phyloP scores from a whole-genome alignment of 2,329 filamentous ascomycete genomes.

The Ophiostoma pallidulum region DNA sequence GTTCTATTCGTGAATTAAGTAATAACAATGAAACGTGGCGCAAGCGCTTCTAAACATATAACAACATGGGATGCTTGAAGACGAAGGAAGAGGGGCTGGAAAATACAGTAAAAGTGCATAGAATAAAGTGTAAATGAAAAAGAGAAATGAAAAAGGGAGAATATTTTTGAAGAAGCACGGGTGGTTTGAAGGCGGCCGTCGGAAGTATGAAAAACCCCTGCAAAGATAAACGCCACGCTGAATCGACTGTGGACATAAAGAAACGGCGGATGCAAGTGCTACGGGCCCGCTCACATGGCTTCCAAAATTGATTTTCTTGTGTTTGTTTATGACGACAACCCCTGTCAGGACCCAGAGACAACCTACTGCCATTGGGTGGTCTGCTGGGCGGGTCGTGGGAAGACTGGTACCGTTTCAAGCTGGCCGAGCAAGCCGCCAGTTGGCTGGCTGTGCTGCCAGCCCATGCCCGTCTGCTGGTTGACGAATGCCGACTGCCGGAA shows the following conservation, averaged over 20 bases:
- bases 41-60: background rate
- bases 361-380: slow-evolving; percentile 50
- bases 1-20: too few species aligned
- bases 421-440: slow-evolving; percentile 77
- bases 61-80: background rate
- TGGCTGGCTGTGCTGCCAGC: slow-evolving; percentile 74
- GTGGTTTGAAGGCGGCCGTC: background rate
- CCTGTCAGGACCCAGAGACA: too few species aligned
- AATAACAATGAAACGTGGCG: too few species aligned
- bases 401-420: slow-evolving; percentile 70
- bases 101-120: too few species aligned
- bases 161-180: too few species aligned
- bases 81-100: background rate
- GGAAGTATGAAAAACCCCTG: background rate
- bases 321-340: too few species aligned
- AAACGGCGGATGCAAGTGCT: too few species aligned
- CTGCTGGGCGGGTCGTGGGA: slow-evolving; percentile 66
- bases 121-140: background rate
- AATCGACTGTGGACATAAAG: slow-evolving; percentile 7
- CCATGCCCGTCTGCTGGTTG: slow-evolving; percentile 77
- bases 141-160: background rate
- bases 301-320: too few species aligned
- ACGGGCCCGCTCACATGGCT: too few species aligned
- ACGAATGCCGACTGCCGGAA: slow-evolving; percentile 88
- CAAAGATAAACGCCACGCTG: slow-evolving; percentile 15